Evolutionary conservation across 495 filamentous ascomycete species (phyloP), one percentile per base, ranked within the genome.

Genomic region (Acidiella bohemica): DNA sequence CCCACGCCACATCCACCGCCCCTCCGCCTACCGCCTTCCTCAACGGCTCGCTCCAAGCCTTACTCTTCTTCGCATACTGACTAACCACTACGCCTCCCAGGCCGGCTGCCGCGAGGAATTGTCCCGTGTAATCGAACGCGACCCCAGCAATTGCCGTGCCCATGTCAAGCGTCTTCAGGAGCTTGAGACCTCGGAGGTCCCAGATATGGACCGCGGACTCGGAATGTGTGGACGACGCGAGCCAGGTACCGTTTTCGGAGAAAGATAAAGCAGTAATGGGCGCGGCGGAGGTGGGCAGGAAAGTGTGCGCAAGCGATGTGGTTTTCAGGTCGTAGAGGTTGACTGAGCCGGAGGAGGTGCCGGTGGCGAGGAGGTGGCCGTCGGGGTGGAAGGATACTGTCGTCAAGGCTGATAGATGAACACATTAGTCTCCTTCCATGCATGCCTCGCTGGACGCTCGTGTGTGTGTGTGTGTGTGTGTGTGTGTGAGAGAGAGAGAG

Each of bases 231-330:
- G 76, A 73, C 1, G 81, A 74, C 8, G 92, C 90, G 47, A 97
- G 75, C 80, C 84, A 95, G 44, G 78, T 88, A n/a, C 90, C 90
- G 46, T 96, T 97, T 59, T 97, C 92, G 0, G 87, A 95, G 65
- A 97, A 97, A 48, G 75, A 66, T 5, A 97, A 61, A 21, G 73
- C 70, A 50, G 77, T 73, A 21, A 93, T 71, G 0, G 83, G 71
- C 6, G 26, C 16, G n/a, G 41, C 19, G 22, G 13, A 28, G 6
- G 2, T 72, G 72, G 4, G 71, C 67, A 9, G 68, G 61, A 57
- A 87, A 88, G 51, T 67, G 71, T 12, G 81, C 81, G 13, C 80
- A 83, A 46, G 70, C 67, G 36, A 70, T 61, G 9, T 80, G 2
- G 73, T 76, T 55, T 79, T 84, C 34, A 84, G 74, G 51, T 93